These are phyloP conservation scores for Populus deltoides DNA, from an alignment of 345 rosid species.

Conservation along the genomic window DNA sequence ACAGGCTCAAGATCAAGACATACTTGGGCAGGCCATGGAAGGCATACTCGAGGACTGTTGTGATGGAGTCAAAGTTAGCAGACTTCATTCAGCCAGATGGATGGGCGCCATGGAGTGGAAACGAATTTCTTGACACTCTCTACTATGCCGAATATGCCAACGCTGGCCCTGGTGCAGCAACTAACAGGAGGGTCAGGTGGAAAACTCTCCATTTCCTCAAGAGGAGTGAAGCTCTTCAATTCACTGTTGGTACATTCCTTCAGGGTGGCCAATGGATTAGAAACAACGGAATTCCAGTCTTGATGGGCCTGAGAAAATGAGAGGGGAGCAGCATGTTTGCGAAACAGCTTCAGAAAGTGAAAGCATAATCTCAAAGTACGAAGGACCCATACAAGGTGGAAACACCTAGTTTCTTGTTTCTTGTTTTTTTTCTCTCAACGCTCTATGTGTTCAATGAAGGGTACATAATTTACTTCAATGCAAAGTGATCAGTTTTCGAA, in stretches of 20 bases:
- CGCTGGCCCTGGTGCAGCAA: constrained; percentile 60
- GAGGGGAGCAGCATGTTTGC: not conserved
- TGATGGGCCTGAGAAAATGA: constrained; percentile 32
- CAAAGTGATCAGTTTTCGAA: too few relatives aligned
- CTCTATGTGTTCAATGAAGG: too few relatives aligned
- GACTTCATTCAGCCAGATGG: constrained; percentile 67
- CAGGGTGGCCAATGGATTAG: constrained; percentile 41
- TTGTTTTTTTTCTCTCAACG: not conserved
- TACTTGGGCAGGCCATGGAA: constrained; percentile 88
- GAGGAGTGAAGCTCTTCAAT: constrained; percentile 33
- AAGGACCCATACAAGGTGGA: not conserved
- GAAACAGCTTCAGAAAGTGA: not conserved
- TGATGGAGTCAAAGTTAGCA: constrained; percentile 55
- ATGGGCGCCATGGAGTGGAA: constrained; percentile 48
- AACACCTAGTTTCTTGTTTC: not conserved
- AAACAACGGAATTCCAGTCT: constrained; percentile 39
- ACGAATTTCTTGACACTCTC: constrained; percentile 31
- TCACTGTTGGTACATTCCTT: constrained; percentile 41
- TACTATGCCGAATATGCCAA: constrained; percentile 56
- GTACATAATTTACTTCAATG: too few relatives aligned
- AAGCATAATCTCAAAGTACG: not conserved
- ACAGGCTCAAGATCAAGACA: constrained; percentile 35
- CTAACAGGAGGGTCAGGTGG: constrained; percentile 54
- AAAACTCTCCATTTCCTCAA: constrained; percentile 37
- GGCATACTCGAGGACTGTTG: constrained; percentile 45